Evolutionary conservation across 2,329 filamentous ascomycete species (phyloP).

Genomic region (Scedosporium aurantiacum): DNA sequence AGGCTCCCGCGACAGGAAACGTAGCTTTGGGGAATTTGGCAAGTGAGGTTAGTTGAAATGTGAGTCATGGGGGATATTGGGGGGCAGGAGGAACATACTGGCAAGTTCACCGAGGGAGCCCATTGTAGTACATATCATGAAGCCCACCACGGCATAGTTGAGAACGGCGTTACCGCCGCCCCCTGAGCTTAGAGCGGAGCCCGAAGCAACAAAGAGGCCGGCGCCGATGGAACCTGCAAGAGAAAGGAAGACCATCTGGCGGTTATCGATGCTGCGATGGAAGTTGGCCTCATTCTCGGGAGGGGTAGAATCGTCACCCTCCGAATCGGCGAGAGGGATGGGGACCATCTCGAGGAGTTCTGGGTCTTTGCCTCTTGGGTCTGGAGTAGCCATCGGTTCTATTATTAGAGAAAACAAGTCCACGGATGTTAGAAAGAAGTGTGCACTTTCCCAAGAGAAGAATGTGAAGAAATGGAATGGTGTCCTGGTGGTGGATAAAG

Average conservation of each 20-base stretch:
- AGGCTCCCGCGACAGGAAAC: conserved; percentile 24
- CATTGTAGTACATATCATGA: conserved; percentile 21
- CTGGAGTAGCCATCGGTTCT: background rate
- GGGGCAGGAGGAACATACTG: conserved; percentile 9
- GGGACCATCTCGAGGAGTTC: background rate
- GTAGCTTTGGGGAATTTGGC: conserved; percentile 9
- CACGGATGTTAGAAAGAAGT: too few species aligned
- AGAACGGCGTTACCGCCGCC: conserved; percentile 20
- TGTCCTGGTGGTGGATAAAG: too few species aligned
- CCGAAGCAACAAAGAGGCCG: conserved; percentile 23
- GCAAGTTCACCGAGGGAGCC: conserved; percentile 19
- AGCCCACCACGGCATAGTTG: conserved; percentile 20
- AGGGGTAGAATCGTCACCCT: background rate
- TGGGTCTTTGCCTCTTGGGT: background rate
- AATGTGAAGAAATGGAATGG: too few species aligned
- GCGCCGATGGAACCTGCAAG: conserved; percentile 25
- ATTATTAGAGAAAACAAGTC: background rate
- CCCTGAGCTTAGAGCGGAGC: conserved; percentile 18
- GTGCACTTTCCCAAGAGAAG: too few species aligned
- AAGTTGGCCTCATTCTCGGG: conserved; percentile 9
- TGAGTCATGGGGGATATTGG: background rate
- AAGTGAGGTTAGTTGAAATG: too few species aligned
- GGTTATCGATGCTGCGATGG: conserved; percentile 18
- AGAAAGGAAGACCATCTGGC: conserved; percentile 25
- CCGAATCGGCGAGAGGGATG: background rate